Percentiles rank a stretch among this genome's conserved stretches.
Evolutionary conservation across 2,329 filamentous ascomycete species (phyloP).

Genomic region (Orbilia javanica): DNA sequence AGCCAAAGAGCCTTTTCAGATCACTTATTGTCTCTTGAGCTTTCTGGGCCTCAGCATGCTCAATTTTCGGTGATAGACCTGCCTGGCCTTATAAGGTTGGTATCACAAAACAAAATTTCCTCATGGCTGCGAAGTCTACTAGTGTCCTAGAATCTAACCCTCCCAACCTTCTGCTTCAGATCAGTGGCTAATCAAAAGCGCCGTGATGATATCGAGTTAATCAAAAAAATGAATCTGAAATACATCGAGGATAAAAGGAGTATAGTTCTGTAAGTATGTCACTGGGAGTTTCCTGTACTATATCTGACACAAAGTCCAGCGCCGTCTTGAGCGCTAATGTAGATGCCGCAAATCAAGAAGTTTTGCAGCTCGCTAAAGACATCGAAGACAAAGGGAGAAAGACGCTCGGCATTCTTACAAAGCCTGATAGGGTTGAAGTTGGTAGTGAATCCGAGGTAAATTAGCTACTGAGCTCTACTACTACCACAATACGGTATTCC

Average conservation of each 20-base stretch:
- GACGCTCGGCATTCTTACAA: constrained; percentile 71
- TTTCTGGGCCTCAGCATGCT: constrained; percentile 33
- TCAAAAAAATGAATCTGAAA: constrained; percentile 36
- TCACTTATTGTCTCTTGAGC: constrained; percentile 33
- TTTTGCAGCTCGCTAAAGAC: constrained; percentile 59
- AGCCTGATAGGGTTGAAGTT: constrained; percentile 70
- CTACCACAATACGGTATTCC: too few species aligned
- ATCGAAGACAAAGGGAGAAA: constrained; percentile 64
- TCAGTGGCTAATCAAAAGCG: constrained; percentile 32
- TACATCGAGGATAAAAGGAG: constrained; percentile 51
- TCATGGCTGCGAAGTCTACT: too few species aligned
- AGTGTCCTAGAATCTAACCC: neutral
- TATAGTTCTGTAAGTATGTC: constrained; percentile 47
- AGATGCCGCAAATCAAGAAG: constrained; percentile 57
- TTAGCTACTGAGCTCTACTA: neutral
- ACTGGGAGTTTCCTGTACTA: neutral
- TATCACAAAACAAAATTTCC: neutral
- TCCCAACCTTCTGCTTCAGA: neutral
- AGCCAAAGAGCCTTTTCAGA: constrained; percentile 32
- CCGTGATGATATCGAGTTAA: constrained; percentile 43
- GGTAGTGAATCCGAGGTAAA: constrained; percentile 62
- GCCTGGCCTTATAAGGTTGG: constrained; percentile 44
- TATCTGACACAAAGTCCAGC: neutral
- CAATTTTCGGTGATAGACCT: constrained; percentile 48
- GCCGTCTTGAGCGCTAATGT: constrained; percentile 50